Percentiles rank a stretch among this genome's conserved stretches.
Conservation (phyloP, 148 eudicot species). For the Spergularia bocconei region DNA sequence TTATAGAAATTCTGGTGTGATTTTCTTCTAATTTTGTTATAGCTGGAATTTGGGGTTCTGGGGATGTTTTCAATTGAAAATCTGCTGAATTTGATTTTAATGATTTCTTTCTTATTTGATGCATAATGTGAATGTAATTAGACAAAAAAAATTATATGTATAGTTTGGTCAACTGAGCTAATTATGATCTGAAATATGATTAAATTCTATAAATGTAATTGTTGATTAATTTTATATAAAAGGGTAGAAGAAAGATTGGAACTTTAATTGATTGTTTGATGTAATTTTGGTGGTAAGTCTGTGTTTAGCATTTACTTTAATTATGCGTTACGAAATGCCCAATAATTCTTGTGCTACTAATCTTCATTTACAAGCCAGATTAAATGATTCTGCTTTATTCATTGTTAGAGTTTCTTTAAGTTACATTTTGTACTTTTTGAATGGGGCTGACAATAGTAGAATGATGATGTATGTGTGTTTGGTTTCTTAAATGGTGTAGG, state of each 20-base stretch:
- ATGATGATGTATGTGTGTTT: neutral
- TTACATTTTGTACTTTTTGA: neutral
- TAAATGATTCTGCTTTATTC: constrained; percentile 9
- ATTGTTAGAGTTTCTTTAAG: neutral
- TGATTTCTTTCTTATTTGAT: neutral
- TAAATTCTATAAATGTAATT: neutral
- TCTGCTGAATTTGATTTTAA: neutral
- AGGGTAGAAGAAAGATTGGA: neutral
- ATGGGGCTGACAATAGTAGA: neutral
- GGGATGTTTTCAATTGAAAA: neutral
- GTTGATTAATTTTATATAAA: neutral
- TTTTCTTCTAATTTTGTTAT: constrained; percentile 14
- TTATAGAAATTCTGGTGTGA: neutral
- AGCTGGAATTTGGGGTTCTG: neutral
- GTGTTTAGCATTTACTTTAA: constrained; percentile 5
- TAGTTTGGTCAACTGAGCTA: constrained; percentile 19
- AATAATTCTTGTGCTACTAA: neutral
- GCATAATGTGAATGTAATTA: neutral
- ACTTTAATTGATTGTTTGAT: constrained; percentile 1
- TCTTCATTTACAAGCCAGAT: constrained; percentile 14
- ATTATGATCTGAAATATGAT: constrained; percentile 1
- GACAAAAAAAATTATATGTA: neutral
- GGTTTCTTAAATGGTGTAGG: neutral
- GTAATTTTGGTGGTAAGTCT: constrained; percentile 18
- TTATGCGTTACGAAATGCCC: neutral